A percentile compares a stretch with the other conserved stretches of the same genome.
Conservation (phyloP, 2,329 filamentous ascomycete genomes). For the Emydomyces testavorans region DNA sequence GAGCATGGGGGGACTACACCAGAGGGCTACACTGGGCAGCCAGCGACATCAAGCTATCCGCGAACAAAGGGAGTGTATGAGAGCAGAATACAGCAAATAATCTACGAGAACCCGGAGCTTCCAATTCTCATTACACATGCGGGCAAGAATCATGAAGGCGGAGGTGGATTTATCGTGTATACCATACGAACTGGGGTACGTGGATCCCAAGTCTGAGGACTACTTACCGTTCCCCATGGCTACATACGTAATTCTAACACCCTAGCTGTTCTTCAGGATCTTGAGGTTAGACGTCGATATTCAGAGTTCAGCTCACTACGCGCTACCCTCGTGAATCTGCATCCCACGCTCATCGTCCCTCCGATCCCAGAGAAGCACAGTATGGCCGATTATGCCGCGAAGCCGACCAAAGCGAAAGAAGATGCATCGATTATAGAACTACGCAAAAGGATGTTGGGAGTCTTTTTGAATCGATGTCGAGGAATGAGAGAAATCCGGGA, state of each 20-base stretch:
- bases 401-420: slow-evolving; percentile 95
- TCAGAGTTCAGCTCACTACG: slow-evolving; percentile 91
- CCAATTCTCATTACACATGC: slow-evolving; percentile 88
- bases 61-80: slow-evolving; percentile 79
- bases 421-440: slow-evolving; percentile 94
- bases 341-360: slow-evolving; percentile 89
- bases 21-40: slow-evolving; percentile 35
- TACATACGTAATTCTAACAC: neutral
- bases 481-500: slow-evolving; percentile 84
- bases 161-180: slow-evolving; percentile 90
- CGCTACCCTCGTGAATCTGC: slow-evolving; percentile 76
- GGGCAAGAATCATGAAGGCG: slow-evolving; percentile 86
- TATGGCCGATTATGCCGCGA: slow-evolving; percentile 96
- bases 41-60: slow-evolving; percentile 40
- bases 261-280: slow-evolving; percentile 49
- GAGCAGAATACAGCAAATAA: slow-evolving; percentile 91
- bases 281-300: slow-evolving; percentile 89
- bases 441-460: slow-evolving; percentile 89
- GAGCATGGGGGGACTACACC: slow-evolving; percentile 7
- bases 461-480: slow-evolving; percentile 87
- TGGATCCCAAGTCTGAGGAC: neutral
- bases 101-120: slow-evolving; percentile 86
- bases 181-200: slow-evolving; percentile 87
- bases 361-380: slow-evolving; percentile 98
- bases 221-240: no score